phyloP scores from a whole-genome alignment of 371 early-diverging fungal genomes.

The Circinella minor region DNA sequence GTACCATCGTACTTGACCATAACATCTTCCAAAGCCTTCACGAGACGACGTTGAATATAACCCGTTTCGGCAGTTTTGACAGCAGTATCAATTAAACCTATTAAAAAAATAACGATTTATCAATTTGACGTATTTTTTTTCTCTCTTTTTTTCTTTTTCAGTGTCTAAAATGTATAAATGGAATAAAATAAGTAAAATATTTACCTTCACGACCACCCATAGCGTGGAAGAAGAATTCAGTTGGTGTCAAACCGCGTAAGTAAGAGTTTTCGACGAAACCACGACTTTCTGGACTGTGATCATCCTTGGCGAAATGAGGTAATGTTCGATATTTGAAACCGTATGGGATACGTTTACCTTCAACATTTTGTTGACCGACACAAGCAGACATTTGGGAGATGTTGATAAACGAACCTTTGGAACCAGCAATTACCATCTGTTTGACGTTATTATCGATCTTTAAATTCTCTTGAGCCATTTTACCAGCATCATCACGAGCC shows the following conservation, averaged over 20 bases:
- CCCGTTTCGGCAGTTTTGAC: constrained; percentile 99
- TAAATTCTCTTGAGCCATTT: constrained; percentile 87
- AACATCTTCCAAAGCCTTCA: constrained; percentile 99
- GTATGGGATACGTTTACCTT: constrained; percentile 99
- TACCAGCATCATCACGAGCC: constrained; percentile 98
- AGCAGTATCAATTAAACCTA: constrained; percentile 95
- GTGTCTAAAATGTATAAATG: background rate
- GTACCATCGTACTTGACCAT: constrained; percentile 99
- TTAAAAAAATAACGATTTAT: background rate
- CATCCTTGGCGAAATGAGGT: constrained; percentile 99
- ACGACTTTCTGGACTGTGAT: constrained; percentile 95
- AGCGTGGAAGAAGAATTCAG: constrained; percentile 99
- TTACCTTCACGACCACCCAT: constrained; percentile 99
- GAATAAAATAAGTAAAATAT: constrained; percentile 1
- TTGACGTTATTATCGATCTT: constrained; percentile 97
- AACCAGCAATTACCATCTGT: constrained; percentile 99
- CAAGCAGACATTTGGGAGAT: constrained; percentile 99
- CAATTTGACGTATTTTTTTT: too few species aligned
- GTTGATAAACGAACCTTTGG: constrained; percentile 99
- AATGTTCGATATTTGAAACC: constrained; percentile 97
- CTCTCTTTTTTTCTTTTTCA: too few species aligned
- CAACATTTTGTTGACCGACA: constrained; percentile 99
- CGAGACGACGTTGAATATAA: constrained; percentile 99
- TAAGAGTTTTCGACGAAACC: constrained; percentile 99
- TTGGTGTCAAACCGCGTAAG: constrained; percentile 96